Percentiles rank a stretch among this genome's conserved stretches.
phyloP scores from a whole-genome alignment of 73 alveolate species.

The Breviolum minutum region DNA sequence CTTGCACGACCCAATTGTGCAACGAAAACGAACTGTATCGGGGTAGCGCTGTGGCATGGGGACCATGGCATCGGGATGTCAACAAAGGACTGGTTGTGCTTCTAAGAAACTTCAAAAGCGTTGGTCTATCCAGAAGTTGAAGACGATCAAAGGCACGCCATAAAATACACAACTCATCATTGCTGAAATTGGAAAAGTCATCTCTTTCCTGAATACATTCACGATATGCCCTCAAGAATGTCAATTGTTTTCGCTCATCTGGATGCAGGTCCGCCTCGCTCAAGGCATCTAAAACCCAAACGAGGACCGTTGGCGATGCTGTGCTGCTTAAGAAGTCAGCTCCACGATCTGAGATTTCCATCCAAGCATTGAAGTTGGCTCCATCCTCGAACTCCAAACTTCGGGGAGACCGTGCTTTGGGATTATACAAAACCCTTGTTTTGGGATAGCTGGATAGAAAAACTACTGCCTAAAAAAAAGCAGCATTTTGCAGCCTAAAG shows the following conservation, averaged over 20 bases:
- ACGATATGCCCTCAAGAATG: slow-evolving; percentile 1
- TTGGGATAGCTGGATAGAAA: too few relatives aligned
- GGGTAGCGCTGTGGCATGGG: slow-evolving; percentile 21
- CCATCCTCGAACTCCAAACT: background rate
- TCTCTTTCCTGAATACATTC: slow-evolving; percentile 16
- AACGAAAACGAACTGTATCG: slow-evolving; percentile 53
- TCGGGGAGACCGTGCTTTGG: too few relatives aligned
- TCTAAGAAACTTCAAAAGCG: slow-evolving; percentile 12
- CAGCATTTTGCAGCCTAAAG: too few relatives aligned
- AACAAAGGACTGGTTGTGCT: slow-evolving; percentile 9
- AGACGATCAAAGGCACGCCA: slow-evolving; percentile 92
- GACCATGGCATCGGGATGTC: slow-evolving; percentile 1
- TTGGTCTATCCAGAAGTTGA: slow-evolving; percentile 42
- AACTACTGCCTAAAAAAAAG: background rate
- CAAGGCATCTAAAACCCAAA: slow-evolving; percentile 62
- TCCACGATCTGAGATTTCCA: slow-evolving; percentile 16
- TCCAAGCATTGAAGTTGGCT: slow-evolving; percentile 29
- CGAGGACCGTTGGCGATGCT: slow-evolving; percentile 9
- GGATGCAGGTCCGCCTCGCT: slow-evolving; percentile 74
- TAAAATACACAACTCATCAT: slow-evolving; percentile 51
- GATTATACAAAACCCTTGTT: background rate
- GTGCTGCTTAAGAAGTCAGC: slow-evolving; percentile 1
- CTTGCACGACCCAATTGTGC: slow-evolving; percentile 54
- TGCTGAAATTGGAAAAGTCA: slow-evolving; percentile 30
- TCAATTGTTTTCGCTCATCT: slow-evolving; percentile 16